These are phyloP conservation scores for Rhizophagus prolifer DNA, from an alignment of 192 early-diverging fungal species.

Conservation along the genomic window DNA sequence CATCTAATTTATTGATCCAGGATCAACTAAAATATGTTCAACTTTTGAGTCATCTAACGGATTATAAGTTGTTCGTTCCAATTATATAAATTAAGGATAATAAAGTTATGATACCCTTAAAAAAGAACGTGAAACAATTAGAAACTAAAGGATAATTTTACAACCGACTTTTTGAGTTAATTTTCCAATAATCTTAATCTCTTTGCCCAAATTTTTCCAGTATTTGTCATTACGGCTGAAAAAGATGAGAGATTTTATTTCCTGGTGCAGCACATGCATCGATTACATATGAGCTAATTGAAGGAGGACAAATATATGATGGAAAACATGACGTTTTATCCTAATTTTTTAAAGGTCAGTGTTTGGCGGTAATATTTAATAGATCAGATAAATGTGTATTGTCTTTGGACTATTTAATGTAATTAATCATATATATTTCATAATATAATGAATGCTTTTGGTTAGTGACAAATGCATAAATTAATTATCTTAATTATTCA, in stretches of 20 bases:
- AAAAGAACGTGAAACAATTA: not conserved
- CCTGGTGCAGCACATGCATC: constrained; percentile 97
- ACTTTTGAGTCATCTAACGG: too few species aligned
- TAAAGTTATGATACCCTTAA: not conserved
- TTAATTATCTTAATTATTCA: constrained; percentile 33
- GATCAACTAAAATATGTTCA: too few species aligned
- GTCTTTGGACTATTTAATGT: constrained; percentile 35
- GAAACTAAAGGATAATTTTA: constrained; percentile 61
- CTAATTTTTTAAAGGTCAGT: constrained; percentile 71
- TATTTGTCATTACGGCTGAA: constrained; percentile 82
- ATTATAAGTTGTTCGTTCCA: constrained; percentile 23
- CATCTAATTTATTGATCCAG: too few species aligned
- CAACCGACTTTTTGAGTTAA: constrained; percentile 82
- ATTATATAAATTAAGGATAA: not conserved
- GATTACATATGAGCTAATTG: constrained; percentile 62
- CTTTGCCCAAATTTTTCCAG: constrained; percentile 80
- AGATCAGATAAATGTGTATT: constrained; percentile 72
- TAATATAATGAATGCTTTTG: not conserved
- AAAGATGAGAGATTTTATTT: constrained; percentile 97
- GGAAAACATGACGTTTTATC: constrained; percentile 97
- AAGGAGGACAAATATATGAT: constrained; percentile 75
- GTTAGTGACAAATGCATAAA: not conserved
- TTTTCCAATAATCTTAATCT: constrained; percentile 72
- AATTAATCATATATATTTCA: too few species aligned
- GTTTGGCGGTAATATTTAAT: constrained; percentile 80